Percentiles rank a stretch among this genome's conserved stretches.
phyloP scores from a whole-genome alignment of 305 asterid species.

The Solanum aculeatissimum region DNA sequence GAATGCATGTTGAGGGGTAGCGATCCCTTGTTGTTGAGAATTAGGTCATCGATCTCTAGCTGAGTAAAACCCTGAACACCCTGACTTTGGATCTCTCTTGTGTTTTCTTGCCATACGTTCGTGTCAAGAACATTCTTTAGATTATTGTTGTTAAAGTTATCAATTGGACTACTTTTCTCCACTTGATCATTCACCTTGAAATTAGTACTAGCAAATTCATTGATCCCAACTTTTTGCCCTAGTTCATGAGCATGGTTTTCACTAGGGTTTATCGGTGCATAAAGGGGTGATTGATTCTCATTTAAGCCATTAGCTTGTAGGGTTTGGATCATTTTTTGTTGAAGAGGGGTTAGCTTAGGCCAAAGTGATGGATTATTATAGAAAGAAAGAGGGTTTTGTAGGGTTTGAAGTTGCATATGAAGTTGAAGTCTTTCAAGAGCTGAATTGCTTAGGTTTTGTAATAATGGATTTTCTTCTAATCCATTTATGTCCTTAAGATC shows the following conservation, averaged over 20 bases:
- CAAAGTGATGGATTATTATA: slow-evolving; percentile 27
- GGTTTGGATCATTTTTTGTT: slow-evolving; percentile 39
- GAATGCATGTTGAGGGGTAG: slow-evolving; percentile 2
- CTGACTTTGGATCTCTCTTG: slow-evolving; percentile 2
- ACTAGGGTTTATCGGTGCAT: background rate
- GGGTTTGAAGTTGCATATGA: slow-evolving; percentile 58
- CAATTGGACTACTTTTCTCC: background rate
- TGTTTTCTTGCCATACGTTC: slow-evolving; percentile 1
- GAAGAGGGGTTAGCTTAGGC: slow-evolving; percentile 33
- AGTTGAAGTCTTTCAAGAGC: slow-evolving; percentile 73
- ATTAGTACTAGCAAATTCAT: background rate
- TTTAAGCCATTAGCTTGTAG: slow-evolving; percentile 11
- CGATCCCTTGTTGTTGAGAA: slow-evolving; percentile 5
- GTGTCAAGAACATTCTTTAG: background rate
- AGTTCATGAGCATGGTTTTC: background rate
- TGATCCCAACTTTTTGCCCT: background rate
- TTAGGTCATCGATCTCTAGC: slow-evolving; percentile 34
- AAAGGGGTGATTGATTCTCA: slow-evolving; percentile 9
- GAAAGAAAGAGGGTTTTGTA: slow-evolving; percentile 33
- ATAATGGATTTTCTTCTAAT: slow-evolving; percentile 12
- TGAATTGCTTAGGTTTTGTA: slow-evolving; percentile 49
- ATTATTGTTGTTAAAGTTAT: background rate
- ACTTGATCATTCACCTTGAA: background rate
- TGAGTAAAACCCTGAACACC: slow-evolving; percentile 21
- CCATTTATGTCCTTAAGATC: slow-evolving; percentile 4